Evolutionary conservation across 108 stramenopile genomes (phyloP), one percentile per base, ranked within the genome.

Genomic region (Nannochloropsis gaditana): DNA sequence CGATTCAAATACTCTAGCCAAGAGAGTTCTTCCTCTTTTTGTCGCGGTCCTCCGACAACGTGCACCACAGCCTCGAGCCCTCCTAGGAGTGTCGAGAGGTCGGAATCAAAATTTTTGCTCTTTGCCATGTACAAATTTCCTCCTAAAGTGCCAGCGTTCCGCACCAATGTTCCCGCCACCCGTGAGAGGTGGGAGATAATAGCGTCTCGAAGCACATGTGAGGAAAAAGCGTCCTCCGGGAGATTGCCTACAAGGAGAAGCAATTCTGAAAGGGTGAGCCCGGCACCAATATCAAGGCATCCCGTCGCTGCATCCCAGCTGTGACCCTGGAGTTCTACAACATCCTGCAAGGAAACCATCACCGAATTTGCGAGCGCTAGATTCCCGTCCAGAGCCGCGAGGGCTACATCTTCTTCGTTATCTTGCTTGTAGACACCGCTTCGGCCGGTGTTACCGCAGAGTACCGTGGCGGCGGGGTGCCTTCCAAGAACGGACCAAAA

Each of bases 161-260:
- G 86, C 11, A 90, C 86, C 44, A 87, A 86, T 1, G 89, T 85
- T 4, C 84, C 84, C 41, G 86, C 89, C 17, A 90, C 79, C 11
- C 45, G 9, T 1, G 9, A 11, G 9, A 90, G 41, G 83, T 90
- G 89, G 2, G 89, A 50, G 6, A 81, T 15, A 73, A 73, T 15
- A 0, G 59, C 2, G n/a, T 73, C 59, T 15, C 59, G 59, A n/a
- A 73, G 59, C 19, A 6, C n/a, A 3, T 15, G n/a, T 3, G 59
- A 73, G 19, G 59, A 73, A n/a, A 73, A 73, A 15, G 59, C 59
- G 15, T 15, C n/a, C 59, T 73, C 59, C 19, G 59, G 59, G 19
- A 73, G 59, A n/a, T n/a, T 43, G 9, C 41, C 81, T 9, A 81
- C 43, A 42, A 43, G 9, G 15, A 19, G 21, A 21, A 89, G 43